phyloP scores from a whole-genome alignment of 495 filamentous ascomycete species.

The Penicillium steckii region DNA sequence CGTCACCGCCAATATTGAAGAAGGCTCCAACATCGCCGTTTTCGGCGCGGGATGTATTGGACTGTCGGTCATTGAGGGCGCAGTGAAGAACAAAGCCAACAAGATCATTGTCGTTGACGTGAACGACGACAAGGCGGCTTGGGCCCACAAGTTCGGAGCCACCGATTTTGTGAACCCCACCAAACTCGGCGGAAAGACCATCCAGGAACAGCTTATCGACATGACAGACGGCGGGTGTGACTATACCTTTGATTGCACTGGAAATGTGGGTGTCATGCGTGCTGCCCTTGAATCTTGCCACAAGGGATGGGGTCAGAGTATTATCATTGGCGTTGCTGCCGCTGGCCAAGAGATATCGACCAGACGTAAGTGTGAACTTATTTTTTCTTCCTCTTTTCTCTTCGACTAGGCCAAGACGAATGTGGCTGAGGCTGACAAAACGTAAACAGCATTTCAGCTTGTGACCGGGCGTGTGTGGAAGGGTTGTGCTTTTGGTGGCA shows the following conservation, averaged over 20 bases:
- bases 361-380: conserved; percentile 68
- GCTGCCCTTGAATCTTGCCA: conserved; percentile 96
- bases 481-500: conserved; percentile 95
- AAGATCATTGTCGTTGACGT: conserved; percentile 96
- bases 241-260: conserved; percentile 99
- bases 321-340: conserved; percentile 95
- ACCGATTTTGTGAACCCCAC: conserved; percentile 96
- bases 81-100: conserved; percentile 79
- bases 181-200: conserved; percentile 69
- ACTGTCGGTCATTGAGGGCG: conserved; percentile 90
- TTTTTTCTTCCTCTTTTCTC: conserved; percentile 2
- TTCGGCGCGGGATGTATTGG: conserved; percentile 97
- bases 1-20: conserved; percentile 86
- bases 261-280: conserved; percentile 94
- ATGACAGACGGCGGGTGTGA: conserved; percentile 99
- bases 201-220: conserved; percentile 89
- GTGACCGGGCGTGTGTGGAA: conserved; percentile 98
- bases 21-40: conserved; percentile 86
- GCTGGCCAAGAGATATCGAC: conserved; percentile 97
- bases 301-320: conserved; percentile 98
- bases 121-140: conserved; percentile 87
- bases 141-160: conserved; percentile 91
- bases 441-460: conserved; percentile 98
- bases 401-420: not conserved
- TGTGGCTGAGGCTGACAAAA: too few species aligned